Percentiles rank a stretch among this genome's conserved stretches.
Conservation (phyloP, 768 basidiomycete species). For the Solioccasus polychromus region DNA sequence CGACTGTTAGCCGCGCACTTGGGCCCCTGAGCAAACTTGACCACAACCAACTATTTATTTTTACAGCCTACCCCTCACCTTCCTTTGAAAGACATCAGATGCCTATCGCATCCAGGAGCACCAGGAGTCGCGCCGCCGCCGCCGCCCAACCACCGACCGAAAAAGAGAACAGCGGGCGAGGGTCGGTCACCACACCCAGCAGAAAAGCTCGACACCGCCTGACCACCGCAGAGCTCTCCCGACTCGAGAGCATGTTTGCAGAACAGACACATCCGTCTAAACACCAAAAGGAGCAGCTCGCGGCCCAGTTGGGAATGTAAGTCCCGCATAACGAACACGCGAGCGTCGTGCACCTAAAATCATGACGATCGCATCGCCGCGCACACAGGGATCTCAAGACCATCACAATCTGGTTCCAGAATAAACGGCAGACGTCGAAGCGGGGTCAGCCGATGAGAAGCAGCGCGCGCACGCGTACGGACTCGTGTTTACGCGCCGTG, state of each 20-base stretch:
- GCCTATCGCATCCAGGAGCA: slow-evolving; percentile 24
- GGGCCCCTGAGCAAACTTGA: slow-evolving; percentile 1
- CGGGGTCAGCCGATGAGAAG: slow-evolving; percentile 14
- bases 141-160: slow-evolving; percentile 2
- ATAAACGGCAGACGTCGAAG: slow-evolving; percentile 62
- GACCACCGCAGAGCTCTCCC: slow-evolving; percentile 27
- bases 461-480: slow-evolving; percentile 4
- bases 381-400: slow-evolving; percentile 42
- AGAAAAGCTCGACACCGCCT: slow-evolving; percentile 38
- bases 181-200: neutral
- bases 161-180: slow-evolving; percentile 18
- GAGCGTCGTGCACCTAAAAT: neutral
- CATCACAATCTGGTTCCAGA: slow-evolving; percentile 79
- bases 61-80: slow-evolving; percentile 12
- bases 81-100: slow-evolving; percentile 22
- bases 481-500: slow-evolving; percentile 26
- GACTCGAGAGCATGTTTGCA: slow-evolving; percentile 27
- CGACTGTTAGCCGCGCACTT: slow-evolving; percentile 21
- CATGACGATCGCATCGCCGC: too few relatives aligned
- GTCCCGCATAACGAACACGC: slow-evolving; percentile 6
- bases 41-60: too few relatives aligned
- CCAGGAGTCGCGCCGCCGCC: slow-evolving; percentile 25
- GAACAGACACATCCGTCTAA: slow-evolving; percentile 30
- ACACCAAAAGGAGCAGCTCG: slow-evolving; percentile 29
- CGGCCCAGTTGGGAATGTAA: slow-evolving; percentile 27